Base-by-base conservation (phyloP, 1,284 basidiomycete genomes). In the Moesziomyces sp. region DNA sequence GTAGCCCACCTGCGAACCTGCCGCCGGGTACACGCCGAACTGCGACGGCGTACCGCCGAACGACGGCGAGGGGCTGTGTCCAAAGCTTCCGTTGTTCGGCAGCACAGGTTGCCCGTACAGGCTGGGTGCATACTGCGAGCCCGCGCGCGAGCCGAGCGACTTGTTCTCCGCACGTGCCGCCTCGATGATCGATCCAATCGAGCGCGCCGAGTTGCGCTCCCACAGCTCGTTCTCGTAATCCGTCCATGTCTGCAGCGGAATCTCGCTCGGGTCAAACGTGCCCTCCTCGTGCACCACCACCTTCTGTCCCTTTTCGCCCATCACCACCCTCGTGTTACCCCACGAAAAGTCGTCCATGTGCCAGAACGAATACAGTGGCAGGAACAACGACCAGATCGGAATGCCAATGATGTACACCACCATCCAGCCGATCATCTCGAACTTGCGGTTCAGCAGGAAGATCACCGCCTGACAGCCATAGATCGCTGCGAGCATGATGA, bases 341-440 rank as follows among this genome's bases (percentile, higher is more conserved):
- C 84, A 85, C 4, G 93, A 95, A 89, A 98, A 98, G 86, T 97
- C 94, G 86, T 98, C 96, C 95, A 98, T 98, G 77, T 89, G 90
- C 96, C 95, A 99, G 90, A 98, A 98, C 1, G 96, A 96, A 85
- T 97, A 97, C 21, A 97, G 86, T 0, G 95, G 96, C 43, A 98
- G 88, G 86, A 94, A 89, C 87, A 99, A 91, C 21, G 94, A 94
- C 87, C 94, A 95, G 51, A 89, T 89, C 4, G 93, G 93, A 73
- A 96, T 93, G 53, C 93, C 94, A 21, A 94, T 84, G 83, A 74
- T 66, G 64, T 79, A 80, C 23, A 81, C 64, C 7, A 82, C 11
- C 78, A 83, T 80, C 77, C 81, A 82, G 13, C 79, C 77, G 44
- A 82, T 79, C 74, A 81, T 81, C 69, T 84, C 82, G 56, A 81